Conservation (phyloP, 2,329 filamentous ascomycete genomes). For the Paecilomyces dactylethromorphus region DNA sequence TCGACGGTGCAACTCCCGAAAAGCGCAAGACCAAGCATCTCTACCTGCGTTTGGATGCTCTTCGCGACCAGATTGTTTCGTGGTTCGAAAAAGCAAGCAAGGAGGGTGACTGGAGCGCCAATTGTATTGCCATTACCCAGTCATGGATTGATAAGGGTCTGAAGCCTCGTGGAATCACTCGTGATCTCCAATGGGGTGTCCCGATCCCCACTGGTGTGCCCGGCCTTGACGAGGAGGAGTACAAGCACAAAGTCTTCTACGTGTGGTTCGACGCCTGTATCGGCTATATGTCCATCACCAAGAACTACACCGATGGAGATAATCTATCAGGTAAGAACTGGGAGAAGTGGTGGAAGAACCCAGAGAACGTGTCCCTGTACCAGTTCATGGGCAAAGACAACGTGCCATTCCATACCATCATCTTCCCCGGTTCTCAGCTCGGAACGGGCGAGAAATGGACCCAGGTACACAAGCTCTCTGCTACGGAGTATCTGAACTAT, state of each 20-base stretch:
- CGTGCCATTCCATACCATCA: constrained; percentile 80
- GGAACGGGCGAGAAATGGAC: constrained; percentile 84
- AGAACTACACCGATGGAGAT: constrained; percentile 64
- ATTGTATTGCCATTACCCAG: constrained; percentile 39
- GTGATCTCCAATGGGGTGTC: constrained; percentile 87
- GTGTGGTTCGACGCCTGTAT: constrained; percentile 93
- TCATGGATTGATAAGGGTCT: constrained; percentile 63
- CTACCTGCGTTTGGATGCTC: constrained; percentile 77
- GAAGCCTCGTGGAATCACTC: constrained; percentile 79
- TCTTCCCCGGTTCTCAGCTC: constrained; percentile 82
- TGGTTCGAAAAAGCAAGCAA: constrained; percentile 71
- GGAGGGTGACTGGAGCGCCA: constrained; percentile 53
- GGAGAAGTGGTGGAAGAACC: constrained; percentile 93
- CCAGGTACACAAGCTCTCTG: constrained; percentile 78
- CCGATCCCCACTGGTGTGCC: constrained; percentile 39
- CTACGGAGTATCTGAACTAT: constrained; percentile 85
- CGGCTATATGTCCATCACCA: constrained; percentile 91
- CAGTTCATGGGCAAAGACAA: constrained; percentile 97
- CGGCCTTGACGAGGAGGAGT: constrained; percentile 43
- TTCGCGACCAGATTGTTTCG: constrained; percentile 67
- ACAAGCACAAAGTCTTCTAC: constrained; percentile 77
- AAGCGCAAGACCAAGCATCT: constrained; percentile 81
- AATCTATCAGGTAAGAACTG: constrained; percentile 48
- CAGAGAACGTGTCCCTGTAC: constrained; percentile 79
- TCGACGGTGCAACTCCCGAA: constrained; percentile 76